These are phyloP conservation scores for Yamadazyma membranifaciens DNA, from an alignment of 1,139 yeast species.

Conservation along the genomic window DNA sequence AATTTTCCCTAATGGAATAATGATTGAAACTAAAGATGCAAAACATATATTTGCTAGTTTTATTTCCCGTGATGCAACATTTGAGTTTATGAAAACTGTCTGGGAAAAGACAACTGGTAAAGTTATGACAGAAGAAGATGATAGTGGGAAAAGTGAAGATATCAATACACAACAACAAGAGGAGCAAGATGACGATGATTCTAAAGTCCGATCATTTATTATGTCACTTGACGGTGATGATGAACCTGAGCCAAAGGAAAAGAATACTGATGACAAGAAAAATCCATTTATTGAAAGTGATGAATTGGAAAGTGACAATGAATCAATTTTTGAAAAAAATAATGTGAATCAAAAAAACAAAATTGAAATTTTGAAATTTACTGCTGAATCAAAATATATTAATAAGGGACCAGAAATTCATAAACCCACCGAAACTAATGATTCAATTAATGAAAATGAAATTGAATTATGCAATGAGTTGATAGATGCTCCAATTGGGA, in stretches of 20 bases:
- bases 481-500: constrained; percentile 49
- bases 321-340: constrained; percentile 13
- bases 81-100: constrained; percentile 60
- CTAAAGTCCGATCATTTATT: constrained; percentile 28
- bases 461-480: constrained; percentile 32
- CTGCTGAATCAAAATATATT: constrained; percentile 29
- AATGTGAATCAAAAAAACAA: constrained; percentile 11
- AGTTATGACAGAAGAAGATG: constrained; percentile 15
- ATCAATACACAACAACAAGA: neutral
- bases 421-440: constrained; percentile 28
- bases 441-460: constrained; percentile 25
- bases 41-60: constrained; percentile 85
- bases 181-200: constrained; percentile 10
- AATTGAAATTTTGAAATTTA: constrained; percentile 25
- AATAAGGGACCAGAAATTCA: constrained; percentile 41
- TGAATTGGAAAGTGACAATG: constrained; percentile 16
- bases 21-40: constrained; percentile 65
- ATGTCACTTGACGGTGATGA: constrained; percentile 34
- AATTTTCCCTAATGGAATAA: constrained; percentile 86
- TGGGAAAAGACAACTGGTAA: constrained; percentile 45
- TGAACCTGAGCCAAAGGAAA: constrained; percentile 10
- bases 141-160: constrained; percentile 7
- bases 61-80: constrained; percentile 75
- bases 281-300: constrained; percentile 11
- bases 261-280: neutral